A percentile compares a stretch with the other conserved stretches of the same genome.
These are phyloP conservation scores for Moesziomyces aphidis DNA, from an alignment of 1,284 basidiomycete species.

Conservation along the genomic window DNA sequence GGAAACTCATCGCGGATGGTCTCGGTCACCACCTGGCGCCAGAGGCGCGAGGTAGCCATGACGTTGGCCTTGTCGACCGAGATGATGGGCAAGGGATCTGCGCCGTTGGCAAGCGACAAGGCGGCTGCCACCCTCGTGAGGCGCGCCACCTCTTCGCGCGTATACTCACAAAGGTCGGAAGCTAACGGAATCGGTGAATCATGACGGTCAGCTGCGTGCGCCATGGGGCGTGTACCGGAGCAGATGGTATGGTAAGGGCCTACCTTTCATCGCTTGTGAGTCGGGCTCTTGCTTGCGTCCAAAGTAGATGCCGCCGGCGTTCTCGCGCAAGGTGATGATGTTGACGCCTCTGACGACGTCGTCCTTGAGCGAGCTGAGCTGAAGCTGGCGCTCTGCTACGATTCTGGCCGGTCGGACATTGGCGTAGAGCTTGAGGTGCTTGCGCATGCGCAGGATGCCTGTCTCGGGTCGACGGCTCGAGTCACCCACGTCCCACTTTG, in stretches of 20 bases:
- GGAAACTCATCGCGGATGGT: constrained; percentile 56
- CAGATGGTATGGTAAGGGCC: constrained; percentile 2
- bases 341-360: constrained; percentile 85
- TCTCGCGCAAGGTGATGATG: constrained; percentile 93
- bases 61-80: constrained; percentile 99
- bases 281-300: constrained; percentile 86
- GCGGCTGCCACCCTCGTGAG: constrained; percentile 91
- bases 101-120: constrained; percentile 80
- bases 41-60: constrained; percentile 89
- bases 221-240: neutral
- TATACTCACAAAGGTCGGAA: constrained; percentile 73
- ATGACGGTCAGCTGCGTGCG: neutral
- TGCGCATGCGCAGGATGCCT: constrained; percentile 87
- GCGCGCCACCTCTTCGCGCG: constrained; percentile 86
- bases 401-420: constrained; percentile 97
- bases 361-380: constrained; percentile 87
- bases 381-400: constrained; percentile 86
- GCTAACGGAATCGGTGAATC: constrained; percentile 4
- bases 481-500: constrained; percentile 88
- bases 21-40: constrained; percentile 76
- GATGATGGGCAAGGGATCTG: constrained; percentile 85
- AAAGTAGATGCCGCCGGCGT: constrained; percentile 79
- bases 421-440: constrained; percentile 91
- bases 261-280: constrained; percentile 38
- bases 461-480: constrained; percentile 87